Evolutionary conservation across 495 filamentous ascomycete species (phyloP).

Genomic region (Aspergillus baeticus): DNA sequence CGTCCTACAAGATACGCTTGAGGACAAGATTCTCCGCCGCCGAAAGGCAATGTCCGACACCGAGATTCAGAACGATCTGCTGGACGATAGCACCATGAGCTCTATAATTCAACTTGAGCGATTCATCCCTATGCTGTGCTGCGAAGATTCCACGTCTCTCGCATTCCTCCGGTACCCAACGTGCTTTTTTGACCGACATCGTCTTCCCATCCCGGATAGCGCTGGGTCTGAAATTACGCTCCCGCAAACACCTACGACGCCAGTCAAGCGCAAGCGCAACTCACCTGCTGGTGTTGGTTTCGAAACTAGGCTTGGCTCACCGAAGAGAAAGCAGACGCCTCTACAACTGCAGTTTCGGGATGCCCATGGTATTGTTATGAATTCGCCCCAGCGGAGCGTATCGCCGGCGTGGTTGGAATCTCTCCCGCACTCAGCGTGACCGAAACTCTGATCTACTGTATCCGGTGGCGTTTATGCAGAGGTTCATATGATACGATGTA

Average conservation of each 20-base stretch:
- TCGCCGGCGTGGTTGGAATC: conserved; percentile 1
- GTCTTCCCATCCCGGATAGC: conserved; percentile 36
- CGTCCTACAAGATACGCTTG: conserved; percentile 75
- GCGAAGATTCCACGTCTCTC: conserved; percentile 28
- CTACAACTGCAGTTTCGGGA: conserved; percentile 7
- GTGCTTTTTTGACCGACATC: conserved; percentile 42
- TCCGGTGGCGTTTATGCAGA: no score
- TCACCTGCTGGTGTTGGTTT: not conserved
- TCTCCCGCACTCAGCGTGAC: no score
- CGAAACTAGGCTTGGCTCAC: conserved; percentile 7
- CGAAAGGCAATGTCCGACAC: conserved; percentile 73
- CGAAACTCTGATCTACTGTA: no score
- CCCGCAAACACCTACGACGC: not conserved
- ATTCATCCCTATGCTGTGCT: conserved; percentile 57
- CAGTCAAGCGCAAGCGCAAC: conserved; percentile 17
- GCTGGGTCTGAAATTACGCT: not conserved
- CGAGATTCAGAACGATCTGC: conserved; percentile 65
- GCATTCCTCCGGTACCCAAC: conserved; percentile 28
- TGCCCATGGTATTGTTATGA: conserved; percentile 25
- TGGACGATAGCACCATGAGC: conserved; percentile 76
- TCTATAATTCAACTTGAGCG: conserved; percentile 73
- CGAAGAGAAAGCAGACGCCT: conserved; percentile 17
- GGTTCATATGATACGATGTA: no score
- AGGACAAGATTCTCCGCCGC: conserved; percentile 78
- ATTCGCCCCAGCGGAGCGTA: conserved; percentile 9